A percentile compares a stretch with the other conserved stretches of the same genome.
phyloP scores from a whole-genome alignment of 805 yeast genomes.

The Candida hungchunana region DNA sequence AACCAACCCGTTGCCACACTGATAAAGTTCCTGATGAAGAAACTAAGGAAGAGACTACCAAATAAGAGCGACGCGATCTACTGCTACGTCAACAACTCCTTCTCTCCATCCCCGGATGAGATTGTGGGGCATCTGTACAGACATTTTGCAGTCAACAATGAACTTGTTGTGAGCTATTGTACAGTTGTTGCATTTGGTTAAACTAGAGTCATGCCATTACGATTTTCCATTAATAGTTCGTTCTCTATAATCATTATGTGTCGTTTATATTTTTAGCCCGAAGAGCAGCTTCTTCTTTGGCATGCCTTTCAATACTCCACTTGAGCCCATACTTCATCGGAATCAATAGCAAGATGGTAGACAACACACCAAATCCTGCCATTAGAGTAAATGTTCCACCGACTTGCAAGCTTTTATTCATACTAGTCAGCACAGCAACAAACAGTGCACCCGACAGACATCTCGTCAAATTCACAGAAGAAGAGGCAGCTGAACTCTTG shows the following conservation, averaged over 20 bases:
- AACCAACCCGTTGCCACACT: constrained; percentile 45
- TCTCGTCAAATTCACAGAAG: constrained; percentile 66
- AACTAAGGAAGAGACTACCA: constrained; percentile 27
- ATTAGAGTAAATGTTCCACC: constrained; percentile 82
- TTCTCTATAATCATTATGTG: not conserved
- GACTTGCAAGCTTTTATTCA: constrained; percentile 51
- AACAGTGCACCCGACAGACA: constrained; percentile 72
- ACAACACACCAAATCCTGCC: constrained; percentile 42
- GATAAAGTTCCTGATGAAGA: constrained; percentile 40
- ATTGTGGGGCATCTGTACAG: constrained; percentile 33
- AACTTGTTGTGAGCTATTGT: constrained; percentile 42
- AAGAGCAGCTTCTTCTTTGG: constrained; percentile 5
- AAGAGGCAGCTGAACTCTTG: constrained; percentile 68
- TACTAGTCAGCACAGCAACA: constrained; percentile 59
- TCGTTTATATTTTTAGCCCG: not conserved
- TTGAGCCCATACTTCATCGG: constrained; percentile 31
- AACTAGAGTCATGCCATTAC: not conserved
- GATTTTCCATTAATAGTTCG: not conserved
- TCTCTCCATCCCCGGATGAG: constrained; percentile 43
- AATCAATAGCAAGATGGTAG: constrained; percentile 24
- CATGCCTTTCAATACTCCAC: constrained; percentile 25
- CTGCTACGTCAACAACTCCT: constrained; percentile 43
- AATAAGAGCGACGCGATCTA: constrained; percentile 25
- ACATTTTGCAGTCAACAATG: constrained; percentile 35
- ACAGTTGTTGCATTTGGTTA: constrained; percentile 44